These are phyloP conservation scores for Ophiocordyceps unilateralis DNA, from an alignment of 2,329 filamentous ascomycete species.

Conservation along the genomic window DNA sequence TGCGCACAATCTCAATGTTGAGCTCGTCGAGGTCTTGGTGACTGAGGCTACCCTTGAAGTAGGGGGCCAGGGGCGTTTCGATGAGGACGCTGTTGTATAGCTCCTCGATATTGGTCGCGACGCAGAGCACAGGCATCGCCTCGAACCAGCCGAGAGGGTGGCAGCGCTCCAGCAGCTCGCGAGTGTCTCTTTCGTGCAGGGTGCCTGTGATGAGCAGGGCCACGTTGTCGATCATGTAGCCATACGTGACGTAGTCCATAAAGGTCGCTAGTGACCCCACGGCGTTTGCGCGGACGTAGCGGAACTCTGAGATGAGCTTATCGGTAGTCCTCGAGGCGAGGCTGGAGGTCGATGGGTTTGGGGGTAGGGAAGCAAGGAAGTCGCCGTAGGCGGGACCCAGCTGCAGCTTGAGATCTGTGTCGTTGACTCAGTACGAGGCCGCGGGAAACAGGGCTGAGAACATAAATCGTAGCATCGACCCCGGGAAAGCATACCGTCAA, in stretches of 20 bases:
- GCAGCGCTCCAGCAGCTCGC: constrained; percentile 86
- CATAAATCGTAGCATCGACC: not conserved
- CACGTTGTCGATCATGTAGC: constrained; percentile 99
- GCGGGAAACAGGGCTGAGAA: not conserved
- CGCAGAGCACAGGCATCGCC: constrained; percentile 94
- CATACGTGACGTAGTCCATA: constrained; percentile 96
- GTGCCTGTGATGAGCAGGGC: constrained; percentile 95
- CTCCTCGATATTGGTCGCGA: constrained; percentile 96
- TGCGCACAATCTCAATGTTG: constrained; percentile 97
- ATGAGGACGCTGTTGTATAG: constrained; percentile 96
- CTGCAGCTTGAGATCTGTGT: constrained; percentile 85
- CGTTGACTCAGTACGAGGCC: not conserved
- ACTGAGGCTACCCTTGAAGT: constrained; percentile 92
- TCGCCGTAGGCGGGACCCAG: constrained; percentile 94
- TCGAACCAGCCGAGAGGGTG: constrained; percentile 98
- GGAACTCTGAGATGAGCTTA: constrained; percentile 94
- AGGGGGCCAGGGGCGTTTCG: constrained; percentile 86
- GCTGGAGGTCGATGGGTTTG: constrained; percentile 89
- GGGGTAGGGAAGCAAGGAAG: constrained; percentile 82
- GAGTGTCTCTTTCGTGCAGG: constrained; percentile 89
- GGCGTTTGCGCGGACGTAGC: constrained; percentile 87
- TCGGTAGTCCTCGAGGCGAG: constrained; percentile 93
- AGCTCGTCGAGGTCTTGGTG: constrained; percentile 96
- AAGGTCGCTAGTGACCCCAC: constrained; percentile 84
- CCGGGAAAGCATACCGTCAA: constrained; percentile 49